Evolutionary conservation across 305 asterid species (phyloP), one percentile per base, ranked within the genome.

Genomic region (Fraxinus albicans): DNA sequence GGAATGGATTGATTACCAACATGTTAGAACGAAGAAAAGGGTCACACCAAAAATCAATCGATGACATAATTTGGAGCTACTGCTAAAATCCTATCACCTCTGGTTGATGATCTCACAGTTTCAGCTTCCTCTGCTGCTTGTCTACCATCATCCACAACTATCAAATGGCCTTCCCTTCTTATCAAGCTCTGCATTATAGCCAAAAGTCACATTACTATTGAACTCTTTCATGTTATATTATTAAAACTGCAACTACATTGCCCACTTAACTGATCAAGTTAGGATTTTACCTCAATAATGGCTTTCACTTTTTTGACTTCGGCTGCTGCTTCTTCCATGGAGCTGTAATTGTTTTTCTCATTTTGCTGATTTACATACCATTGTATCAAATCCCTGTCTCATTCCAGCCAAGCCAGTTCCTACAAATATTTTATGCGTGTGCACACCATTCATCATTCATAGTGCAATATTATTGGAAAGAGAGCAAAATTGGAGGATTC

Each of bases 11-110:
- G 73, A 25, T 21, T 63, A 63, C n/a, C 21, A 23, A 65, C 10
- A 67, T 67, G 35, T 67, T 4, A 27, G n/a, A 17, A 10, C 13
- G 5, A 67, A 27, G 73, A 29, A 17, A 42, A 75, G 73, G n/a
- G 1, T 0, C 15, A 21, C 58, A 8, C 72, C 72, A 60, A 0
- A 50, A 31, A 83, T 89, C 83, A 93, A 31, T 94, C 96, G 3
- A 90, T 82, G 3, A 93, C 94, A 87, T 92, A 92, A 83, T 96
- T 96, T 79, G 99, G 98, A 6, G 98, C 98, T 34, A 93, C 98
- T 0, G 90, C 98, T 82, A 96, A 87, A 83, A 96, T 91, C 84
- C 98, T 88, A 42, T 96, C 93, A 83, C 92, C 89, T 85, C 97
- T 93, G 63, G 98, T 89, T 21, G 89, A 58, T 34, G 92, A 79